Evolutionary conservation across 2,329 filamentous ascomycete genomes (phyloP).

Genomic region (Ceratocystis diversiconidia): DNA sequence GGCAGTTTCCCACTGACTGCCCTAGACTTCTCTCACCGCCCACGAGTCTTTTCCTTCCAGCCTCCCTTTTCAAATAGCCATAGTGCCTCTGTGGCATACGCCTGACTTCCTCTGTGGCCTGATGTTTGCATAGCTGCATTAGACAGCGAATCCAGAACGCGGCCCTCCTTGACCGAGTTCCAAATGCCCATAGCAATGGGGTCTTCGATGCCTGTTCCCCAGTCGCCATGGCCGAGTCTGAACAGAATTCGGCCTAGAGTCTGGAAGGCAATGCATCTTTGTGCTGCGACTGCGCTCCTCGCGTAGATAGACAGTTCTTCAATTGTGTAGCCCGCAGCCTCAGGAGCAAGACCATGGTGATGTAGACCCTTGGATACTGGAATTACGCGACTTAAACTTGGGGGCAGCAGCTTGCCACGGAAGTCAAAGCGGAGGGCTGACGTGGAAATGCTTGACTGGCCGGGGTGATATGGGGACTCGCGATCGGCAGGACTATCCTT

Average conservation of each 20-base stretch:
- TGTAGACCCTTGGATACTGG: constrained; percentile 71
- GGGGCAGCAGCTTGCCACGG: constrained; percentile 63
- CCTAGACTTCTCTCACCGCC: constrained; percentile 27
- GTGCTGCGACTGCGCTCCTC: constrained; percentile 67
- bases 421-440: constrained; percentile 82
- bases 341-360: constrained; percentile 83
- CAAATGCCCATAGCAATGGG: constrained; percentile 68
- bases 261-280: constrained; percentile 84
- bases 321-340: constrained; percentile 88
- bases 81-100: constrained; percentile 76
- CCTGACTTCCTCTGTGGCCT: constrained; percentile 64
- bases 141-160: constrained; percentile 60
- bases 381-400: constrained; percentile 56
- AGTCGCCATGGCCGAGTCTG: constrained; percentile 59
- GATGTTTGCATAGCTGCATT: constrained; percentile 56
- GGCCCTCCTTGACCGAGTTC: constrained; percentile 61
- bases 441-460: constrained; percentile 54
- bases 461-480: constrained; percentile 70
- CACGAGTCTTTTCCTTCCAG: constrained; percentile 50
- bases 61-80: constrained; percentile 69
- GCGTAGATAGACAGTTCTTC: constrained; percentile 70
- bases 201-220: constrained; percentile 43
- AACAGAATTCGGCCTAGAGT: constrained; percentile 77
- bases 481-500: constrained; percentile 49
- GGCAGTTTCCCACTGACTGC: not conserved